These are phyloP conservation scores for Atkinsonella hypoxylon DNA, from an alignment of 2,329 filamentous ascomycete genomes.

Conservation along the genomic window DNA sequence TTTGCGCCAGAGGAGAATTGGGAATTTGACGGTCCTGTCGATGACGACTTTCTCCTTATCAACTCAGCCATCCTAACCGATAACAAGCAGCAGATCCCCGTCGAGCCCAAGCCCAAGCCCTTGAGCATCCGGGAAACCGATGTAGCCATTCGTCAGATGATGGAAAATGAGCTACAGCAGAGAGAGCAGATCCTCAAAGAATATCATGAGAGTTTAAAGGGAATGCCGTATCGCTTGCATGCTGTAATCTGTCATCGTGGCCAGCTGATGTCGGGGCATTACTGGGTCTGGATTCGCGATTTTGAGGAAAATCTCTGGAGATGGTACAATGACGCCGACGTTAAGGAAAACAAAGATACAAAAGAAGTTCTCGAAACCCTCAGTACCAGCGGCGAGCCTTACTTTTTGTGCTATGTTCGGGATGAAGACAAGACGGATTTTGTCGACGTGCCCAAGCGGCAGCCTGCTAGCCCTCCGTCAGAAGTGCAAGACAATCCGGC, in stretches of 20 bases:
- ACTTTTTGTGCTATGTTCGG: slow-evolving; percentile 73
- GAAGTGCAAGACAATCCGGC: slow-evolving; percentile 5
- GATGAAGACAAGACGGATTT: slow-evolving; percentile 48
- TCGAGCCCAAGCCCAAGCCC: slow-evolving; percentile 9
- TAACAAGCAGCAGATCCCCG: background rate
- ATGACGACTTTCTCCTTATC: slow-evolving; percentile 24
- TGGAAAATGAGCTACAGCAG: slow-evolving; percentile 27
- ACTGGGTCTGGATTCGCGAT: slow-evolving; percentile 94
- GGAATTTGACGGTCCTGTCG: slow-evolving; percentile 27
- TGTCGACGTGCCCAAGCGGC: slow-evolving; percentile 33
- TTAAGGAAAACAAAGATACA: slow-evolving; percentile 55
- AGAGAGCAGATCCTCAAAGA: slow-evolving; percentile 16
- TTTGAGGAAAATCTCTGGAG: slow-evolving; percentile 75
- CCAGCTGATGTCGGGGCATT: slow-evolving; percentile 65
- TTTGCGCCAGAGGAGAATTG: slow-evolving; percentile 17
- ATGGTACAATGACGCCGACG: slow-evolving; percentile 83
- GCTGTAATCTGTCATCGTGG: slow-evolving; percentile 89
- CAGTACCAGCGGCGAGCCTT: slow-evolving; percentile 61
- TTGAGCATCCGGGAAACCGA: slow-evolving; percentile 15
- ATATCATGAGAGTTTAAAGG: slow-evolving; percentile 38
- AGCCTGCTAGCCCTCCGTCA: slow-evolving; percentile 9
- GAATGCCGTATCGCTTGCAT: slow-evolving; percentile 70
- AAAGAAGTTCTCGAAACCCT: slow-evolving; percentile 58
- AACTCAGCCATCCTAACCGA: slow-evolving; percentile 7
- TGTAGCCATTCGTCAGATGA: slow-evolving; percentile 28